phyloP scores from a whole-genome alignment of 495 filamentous ascomycete species.

The Talaromyces liani region DNA sequence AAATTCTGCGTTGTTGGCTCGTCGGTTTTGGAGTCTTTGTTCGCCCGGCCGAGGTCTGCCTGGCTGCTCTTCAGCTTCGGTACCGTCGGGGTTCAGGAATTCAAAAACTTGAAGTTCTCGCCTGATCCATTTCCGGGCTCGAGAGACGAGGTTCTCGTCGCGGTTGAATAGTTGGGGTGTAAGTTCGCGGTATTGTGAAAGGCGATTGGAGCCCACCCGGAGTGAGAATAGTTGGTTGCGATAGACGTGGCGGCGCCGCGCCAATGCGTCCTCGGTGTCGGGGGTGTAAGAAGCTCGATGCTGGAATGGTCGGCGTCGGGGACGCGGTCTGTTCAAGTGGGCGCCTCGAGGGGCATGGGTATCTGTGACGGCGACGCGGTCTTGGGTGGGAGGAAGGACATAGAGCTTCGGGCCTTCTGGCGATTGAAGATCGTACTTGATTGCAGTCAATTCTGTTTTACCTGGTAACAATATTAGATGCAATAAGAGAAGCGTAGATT shows the following conservation, averaged over 20 bases:
- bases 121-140: conserved; percentile 81
- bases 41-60: conserved; percentile 21
- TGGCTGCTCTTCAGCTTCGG: conserved; percentile 7
- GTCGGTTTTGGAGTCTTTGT: conserved; percentile 35
- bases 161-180: conserved; percentile 57
- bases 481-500: conserved; percentile 6
- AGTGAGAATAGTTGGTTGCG: conserved; percentile 67
- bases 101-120: conserved; percentile 83
- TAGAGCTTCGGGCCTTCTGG: conserved; percentile 48
- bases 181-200: conserved; percentile 71
- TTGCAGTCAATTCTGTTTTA: conserved; percentile 58
- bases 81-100: conserved; percentile 50
- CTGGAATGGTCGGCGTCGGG: conserved; percentile 16
- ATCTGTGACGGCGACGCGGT: conserved; percentile 4
- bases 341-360: conserved; percentile 1
- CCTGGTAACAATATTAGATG: conserved; percentile 22
- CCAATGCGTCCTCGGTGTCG: conserved; percentile 50
- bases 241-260: conserved; percentile 69
- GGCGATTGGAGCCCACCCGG: conserved; percentile 76
- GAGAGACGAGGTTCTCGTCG: conserved; percentile 62
- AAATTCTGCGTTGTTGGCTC: conserved; percentile 77
- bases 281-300: conserved; percentile 18
- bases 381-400: conserved; percentile 26
- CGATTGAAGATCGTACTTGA: conserved; percentile 55
- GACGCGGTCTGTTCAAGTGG: neutral